A percentile compares a stretch with the other conserved stretches of the same genome.
Evolutionary conservation across 306 rosid species (phyloP).

Genomic region (Styphnolobium japonicum): DNA sequence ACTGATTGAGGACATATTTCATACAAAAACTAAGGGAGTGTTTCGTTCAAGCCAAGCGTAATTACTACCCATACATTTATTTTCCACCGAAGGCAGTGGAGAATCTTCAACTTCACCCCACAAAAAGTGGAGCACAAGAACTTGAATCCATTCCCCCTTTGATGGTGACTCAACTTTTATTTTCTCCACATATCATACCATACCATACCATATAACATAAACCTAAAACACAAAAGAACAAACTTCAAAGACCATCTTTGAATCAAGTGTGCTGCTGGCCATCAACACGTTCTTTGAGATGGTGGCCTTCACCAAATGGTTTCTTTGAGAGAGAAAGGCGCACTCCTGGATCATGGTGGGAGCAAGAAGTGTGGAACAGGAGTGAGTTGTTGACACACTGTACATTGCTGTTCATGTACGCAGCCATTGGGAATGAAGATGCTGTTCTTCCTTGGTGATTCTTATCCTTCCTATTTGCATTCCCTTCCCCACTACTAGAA

Average conservation of each 20-base stretch:
- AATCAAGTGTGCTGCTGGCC: conserved; percentile 11
- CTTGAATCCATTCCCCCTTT: conserved; percentile 21
- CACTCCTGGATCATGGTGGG: conserved; percentile 85
- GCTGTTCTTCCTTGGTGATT: conserved; percentile 28
- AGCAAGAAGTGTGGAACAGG: conserved; percentile 48
- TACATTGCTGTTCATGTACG: conserved; percentile 84
- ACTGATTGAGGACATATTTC: background rate
- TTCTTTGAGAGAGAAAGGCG: conserved; percentile 66
- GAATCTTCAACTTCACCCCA: conserved; percentile 35
- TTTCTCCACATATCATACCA: background rate
- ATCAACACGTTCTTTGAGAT: conserved; percentile 33
- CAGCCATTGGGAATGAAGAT: conserved; percentile 42
- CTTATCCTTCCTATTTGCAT: conserved; percentile 34
- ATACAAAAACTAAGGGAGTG: background rate
- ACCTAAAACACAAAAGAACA: conserved; percentile 19
- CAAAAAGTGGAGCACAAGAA: conserved; percentile 24
- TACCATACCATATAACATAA: background rate
- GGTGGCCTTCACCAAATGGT: conserved; percentile 45
- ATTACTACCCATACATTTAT: conserved; percentile 28
- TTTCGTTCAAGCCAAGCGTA: background rate
- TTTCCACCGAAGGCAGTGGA: conserved; percentile 26
- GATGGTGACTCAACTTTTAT: background rate
- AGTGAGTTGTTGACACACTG: conserved; percentile 87
- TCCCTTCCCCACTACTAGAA: conserved; percentile 32
- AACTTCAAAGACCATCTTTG: background rate